Base-by-base conservation (phyloP, 352 stramenopile genomes). In the Pythium periplocum region DNA sequence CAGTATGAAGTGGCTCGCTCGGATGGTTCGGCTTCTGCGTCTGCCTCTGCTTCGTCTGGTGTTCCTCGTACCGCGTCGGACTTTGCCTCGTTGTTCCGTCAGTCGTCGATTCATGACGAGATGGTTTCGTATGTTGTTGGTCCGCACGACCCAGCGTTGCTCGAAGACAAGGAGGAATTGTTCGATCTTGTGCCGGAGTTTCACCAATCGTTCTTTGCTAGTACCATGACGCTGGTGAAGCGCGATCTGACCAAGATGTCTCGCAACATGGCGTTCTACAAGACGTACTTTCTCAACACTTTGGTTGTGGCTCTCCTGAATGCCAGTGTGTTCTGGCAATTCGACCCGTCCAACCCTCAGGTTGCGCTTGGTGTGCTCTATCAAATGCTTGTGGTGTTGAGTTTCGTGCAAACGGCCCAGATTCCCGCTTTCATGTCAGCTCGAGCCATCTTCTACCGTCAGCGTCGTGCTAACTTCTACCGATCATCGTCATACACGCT, bases 81-180 rank as follows among this genome's bases (percentile, higher is more conserved):
- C 51, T 66, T 70, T 55, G 62, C 62, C 10, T 44, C 62, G 41
- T 46, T 59, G 31, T 70, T 55, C 42, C 48, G 56, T 35, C 45
- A 40, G 17, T 70, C 62, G 39, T 8, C 36, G 0, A 51, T 67
- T 43, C 55, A 70, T 38, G 48, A 58, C 3, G 48, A 45, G 1
- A 70, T 59, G 50, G 36, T 66, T 8, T 37, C 39, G 2, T 43
- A 62, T 31, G 83, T 92, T 10, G 88, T 87, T 38, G 69, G 73
- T 12, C 65, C 95, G 6, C 96, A 97, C 62, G 91, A 98, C 62
- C 75, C 96, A 34, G 51, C 96, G 7, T 79, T 96, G 26, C 35
- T 97, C 26, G 56, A 96, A n/a, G 78, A 87, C 63, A 62, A 86
- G 30, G 88, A 59, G 32, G 54, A 64, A 12, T 67, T 59, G 40